Percentiles rank a stretch among this genome's conserved stretches.
These are phyloP conservation scores for Sugiyamaella marilandica DNA, from an alignment of 805 yeast species.

Conservation along the genomic window DNA sequence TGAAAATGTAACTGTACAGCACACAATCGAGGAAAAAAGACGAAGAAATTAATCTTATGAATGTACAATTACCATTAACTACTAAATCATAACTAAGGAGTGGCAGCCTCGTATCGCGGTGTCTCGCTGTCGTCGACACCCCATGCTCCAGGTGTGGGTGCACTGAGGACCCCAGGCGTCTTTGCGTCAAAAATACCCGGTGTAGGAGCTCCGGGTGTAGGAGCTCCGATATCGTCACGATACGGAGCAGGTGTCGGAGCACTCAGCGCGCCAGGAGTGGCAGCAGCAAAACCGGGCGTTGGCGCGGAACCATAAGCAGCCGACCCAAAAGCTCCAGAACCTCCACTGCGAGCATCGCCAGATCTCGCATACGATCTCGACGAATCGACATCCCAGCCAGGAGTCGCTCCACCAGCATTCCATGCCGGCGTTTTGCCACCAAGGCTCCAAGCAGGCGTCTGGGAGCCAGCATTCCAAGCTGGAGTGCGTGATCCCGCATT, in stretches of 20 bases:
- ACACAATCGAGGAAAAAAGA: no score
- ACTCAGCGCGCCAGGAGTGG: slow-evolving; percentile 37
- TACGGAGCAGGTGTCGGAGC: slow-evolving; percentile 40
- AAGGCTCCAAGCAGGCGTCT: slow-evolving; percentile 44
- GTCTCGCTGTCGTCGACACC: slow-evolving; percentile 31
- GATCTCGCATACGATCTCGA: slow-evolving; percentile 21
- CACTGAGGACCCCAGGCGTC: slow-evolving; percentile 32
- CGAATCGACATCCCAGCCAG: slow-evolving; percentile 32
- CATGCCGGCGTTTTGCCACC: slow-evolving; percentile 42
- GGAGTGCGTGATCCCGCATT: slow-evolving; percentile 46
- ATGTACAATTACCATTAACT: not conserved
- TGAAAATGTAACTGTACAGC: no score
- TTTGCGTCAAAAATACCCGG: slow-evolving; percentile 37
- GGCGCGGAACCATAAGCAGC: slow-evolving; percentile 29
- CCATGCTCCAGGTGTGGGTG: slow-evolving; percentile 33
- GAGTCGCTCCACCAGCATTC: slow-evolving; percentile 36
- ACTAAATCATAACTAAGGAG: slow-evolving; percentile 16
- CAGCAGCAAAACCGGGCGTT: slow-evolving; percentile 35
- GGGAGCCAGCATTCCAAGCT: slow-evolving; percentile 46
- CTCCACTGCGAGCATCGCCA: slow-evolving; percentile 22
- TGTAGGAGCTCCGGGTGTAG: slow-evolving; percentile 35
- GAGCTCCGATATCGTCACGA: slow-evolving; percentile 26
- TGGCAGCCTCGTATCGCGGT: slow-evolving; percentile 27
- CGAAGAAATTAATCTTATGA: no score
- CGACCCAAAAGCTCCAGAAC: slow-evolving; percentile 22